A percentile compares a stretch with the other conserved stretches of the same genome.
Conservation (phyloP, 2,329 filamentous ascomycete genomes). For the Cryphonectria naterciae region DNA sequence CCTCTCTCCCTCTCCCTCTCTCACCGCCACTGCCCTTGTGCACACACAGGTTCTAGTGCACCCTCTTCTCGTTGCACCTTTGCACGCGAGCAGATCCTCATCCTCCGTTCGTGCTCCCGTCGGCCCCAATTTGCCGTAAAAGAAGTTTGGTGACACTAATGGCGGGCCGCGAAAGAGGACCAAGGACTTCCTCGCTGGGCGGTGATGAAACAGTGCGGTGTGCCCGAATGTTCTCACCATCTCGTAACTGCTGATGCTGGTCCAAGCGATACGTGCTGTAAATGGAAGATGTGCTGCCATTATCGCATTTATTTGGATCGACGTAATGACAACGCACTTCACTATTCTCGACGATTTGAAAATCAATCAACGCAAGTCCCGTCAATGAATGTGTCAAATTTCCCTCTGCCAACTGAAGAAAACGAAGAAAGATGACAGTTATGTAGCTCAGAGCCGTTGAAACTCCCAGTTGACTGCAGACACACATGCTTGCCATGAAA, state of each 20-base stretch:
- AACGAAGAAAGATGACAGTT: neutral
- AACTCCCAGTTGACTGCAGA: neutral
- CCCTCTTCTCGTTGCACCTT: neutral
- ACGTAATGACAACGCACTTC: neutral
- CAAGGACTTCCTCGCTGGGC: neutral
- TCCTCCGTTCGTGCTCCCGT: neutral
- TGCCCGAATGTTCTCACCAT: neutral
- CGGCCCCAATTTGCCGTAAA: neutral
- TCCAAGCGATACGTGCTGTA: neutral
- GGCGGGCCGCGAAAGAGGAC: neutral
- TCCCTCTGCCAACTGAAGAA: neutral
- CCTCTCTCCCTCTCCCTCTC: neutral
- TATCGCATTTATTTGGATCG: neutral
- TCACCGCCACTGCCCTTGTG: neutral
- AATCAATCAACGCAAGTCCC: neutral
- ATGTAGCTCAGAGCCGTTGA: neutral
- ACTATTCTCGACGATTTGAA: neutral
- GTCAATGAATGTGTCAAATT: neutral
- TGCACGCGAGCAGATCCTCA: neutral
- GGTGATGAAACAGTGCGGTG: neutral
- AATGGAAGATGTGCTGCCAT: neutral
- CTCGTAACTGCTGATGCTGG: neutral
- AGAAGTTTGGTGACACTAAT: neutral
- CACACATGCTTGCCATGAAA: neutral
- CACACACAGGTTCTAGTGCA: neutral